Conservation (phyloP, 2,329 filamentous ascomycete species). For the Rhexocercosporidium sp. region DNA sequence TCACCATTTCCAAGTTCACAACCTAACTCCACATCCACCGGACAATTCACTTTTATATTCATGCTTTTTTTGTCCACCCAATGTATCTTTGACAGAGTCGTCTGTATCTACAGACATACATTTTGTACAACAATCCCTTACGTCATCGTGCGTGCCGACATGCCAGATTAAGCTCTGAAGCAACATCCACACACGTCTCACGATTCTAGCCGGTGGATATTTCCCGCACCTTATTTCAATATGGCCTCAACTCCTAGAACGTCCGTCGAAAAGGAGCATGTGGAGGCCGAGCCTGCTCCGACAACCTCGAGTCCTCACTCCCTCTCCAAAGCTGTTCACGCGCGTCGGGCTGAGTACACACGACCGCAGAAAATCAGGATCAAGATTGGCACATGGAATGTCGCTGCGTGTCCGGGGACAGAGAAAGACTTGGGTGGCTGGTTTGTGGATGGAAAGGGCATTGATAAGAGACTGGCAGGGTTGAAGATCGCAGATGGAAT, state of each 20-base stretch:
- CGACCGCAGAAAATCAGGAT: constrained; percentile 76
- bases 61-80: neutral
- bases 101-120: constrained; percentile 4
- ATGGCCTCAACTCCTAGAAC: constrained; percentile 32
- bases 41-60: neutral
- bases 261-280: constrained; percentile 25
- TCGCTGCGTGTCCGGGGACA: constrained; percentile 81
- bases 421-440: constrained; percentile 87
- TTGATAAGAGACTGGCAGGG: constrained; percentile 66
- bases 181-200: constrained; percentile 14
- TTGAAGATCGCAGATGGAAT: constrained; percentile 52
- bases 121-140: neutral
- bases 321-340: constrained; percentile 69
- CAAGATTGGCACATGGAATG: constrained; percentile 96
- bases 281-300: constrained; percentile 20
- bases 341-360: constrained; percentile 80
- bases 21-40: neutral
- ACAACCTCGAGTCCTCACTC: constrained; percentile 56
- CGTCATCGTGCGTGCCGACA: constrained; percentile 16
- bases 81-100: neutral
- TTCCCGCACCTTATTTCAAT: constrained; percentile 1
- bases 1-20: neutral
- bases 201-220: constrained; percentile 11
- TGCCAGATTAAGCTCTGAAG: constrained; percentile 7
- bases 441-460: constrained; percentile 81